Conservation (phyloP, 202 grass and related monocot genomes). For the Setaria italica region DNA sequence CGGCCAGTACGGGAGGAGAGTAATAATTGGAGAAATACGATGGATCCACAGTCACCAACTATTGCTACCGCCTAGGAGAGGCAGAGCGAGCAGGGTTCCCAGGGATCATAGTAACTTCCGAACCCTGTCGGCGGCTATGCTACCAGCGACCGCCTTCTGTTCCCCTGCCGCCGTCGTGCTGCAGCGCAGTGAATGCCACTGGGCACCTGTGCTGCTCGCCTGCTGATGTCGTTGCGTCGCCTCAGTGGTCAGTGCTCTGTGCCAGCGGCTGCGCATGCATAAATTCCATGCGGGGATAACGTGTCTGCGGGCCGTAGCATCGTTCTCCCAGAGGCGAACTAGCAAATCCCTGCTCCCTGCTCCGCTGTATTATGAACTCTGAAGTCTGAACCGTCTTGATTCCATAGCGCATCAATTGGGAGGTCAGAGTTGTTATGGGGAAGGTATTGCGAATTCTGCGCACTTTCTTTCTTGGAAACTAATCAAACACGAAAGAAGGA, state of each 20-base stretch:
- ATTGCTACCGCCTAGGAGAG: background rate
- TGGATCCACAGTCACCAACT: background rate
- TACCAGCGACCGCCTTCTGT: background rate
- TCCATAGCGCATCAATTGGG: background rate
- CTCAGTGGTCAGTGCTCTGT: background rate
- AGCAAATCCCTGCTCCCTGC: background rate
- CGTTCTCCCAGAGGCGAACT: background rate
- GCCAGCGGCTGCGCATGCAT: background rate
- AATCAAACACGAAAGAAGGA: background rate
- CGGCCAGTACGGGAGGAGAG: background rate
- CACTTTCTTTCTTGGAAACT: background rate
- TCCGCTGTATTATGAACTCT: background rate
- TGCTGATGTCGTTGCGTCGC: background rate
- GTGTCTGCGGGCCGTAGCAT: slow-evolving; percentile 6
- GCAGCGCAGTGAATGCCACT: slow-evolving; percentile 24
- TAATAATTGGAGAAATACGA: background rate
- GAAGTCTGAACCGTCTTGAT: background rate
- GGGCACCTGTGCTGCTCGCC: background rate
- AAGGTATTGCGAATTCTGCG: background rate
- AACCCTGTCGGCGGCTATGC: background rate
- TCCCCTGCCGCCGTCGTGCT: background rate
- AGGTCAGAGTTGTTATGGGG: background rate
- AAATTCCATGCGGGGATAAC: slow-evolving; percentile 36
- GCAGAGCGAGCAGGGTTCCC: background rate
- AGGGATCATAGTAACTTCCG: slow-evolving; percentile 38